These are phyloP conservation scores for Chlorella sp. DNA, from an alignment of 139 green algal species.

Conservation along the genomic window DNA sequence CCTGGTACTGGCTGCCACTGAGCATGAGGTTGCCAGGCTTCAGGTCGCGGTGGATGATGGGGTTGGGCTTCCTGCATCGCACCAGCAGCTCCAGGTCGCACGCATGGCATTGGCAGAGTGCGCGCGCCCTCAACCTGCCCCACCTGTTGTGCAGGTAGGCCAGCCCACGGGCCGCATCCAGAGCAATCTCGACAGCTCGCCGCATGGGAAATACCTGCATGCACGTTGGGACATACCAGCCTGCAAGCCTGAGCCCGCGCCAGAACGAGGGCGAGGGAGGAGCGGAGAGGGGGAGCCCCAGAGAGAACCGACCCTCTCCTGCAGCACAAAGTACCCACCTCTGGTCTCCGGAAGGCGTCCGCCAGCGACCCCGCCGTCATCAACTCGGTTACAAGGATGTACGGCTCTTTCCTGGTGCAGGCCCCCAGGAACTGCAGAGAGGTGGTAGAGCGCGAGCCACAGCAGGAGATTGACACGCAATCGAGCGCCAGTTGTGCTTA, in stretches of 20 bases:
- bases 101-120: neutral
- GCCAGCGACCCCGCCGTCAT: conserved; percentile 72
- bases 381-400: conserved; percentile 80
- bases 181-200: conserved; percentile 74
- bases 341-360: conserved; percentile 74
- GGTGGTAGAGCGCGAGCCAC: neutral
- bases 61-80: conserved; percentile 29
- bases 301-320: neutral
- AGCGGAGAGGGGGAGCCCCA: too few species aligned
- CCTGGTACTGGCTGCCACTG: conserved; percentile 54
- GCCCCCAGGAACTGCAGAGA: conserved; percentile 81
- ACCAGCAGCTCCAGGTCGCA: neutral
- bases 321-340: conserved; percentile 9
- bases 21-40: conserved; percentile 95
- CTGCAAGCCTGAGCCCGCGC: neutral
- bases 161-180: conserved; percentile 85
- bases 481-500: neutral
- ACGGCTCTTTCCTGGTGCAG: conserved; percentile 86
- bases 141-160: conserved; percentile 84
- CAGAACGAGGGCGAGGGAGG: too few species aligned
- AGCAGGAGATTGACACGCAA: neutral
- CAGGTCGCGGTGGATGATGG: conserved; percentile 79
- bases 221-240: neutral
- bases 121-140: conserved; percentile 1
- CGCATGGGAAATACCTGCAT: conserved; percentile 42